phyloP scores from a whole-genome alignment of 257 asterid species.

The Avicennia marina region DNA sequence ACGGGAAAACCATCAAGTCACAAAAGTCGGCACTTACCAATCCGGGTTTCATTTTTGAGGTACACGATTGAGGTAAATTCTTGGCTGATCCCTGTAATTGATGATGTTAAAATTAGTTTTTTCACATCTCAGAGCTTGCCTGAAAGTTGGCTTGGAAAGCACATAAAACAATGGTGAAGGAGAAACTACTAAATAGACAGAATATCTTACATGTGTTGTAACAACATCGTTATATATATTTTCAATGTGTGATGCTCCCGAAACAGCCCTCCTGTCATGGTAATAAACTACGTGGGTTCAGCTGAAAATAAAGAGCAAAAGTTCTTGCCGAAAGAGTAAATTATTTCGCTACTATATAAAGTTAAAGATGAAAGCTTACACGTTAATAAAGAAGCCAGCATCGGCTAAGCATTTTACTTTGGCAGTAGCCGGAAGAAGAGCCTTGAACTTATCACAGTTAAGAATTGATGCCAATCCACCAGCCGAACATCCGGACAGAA shows the following conservation, averaged over 20 bases:
- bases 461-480: slow-evolving; percentile 86
- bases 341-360: not conserved
- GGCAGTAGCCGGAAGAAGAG: slow-evolving; percentile 51
- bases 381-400: slow-evolving; percentile 86
- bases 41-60: slow-evolving; percentile 61
- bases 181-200: not conserved
- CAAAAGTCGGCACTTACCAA: slow-evolving; percentile 43
- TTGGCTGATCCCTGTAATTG: slow-evolving; percentile 64
- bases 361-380: slow-evolving; percentile 37
- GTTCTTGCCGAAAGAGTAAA: not conserved
- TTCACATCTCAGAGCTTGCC: too few relatives aligned
- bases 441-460: slow-evolving; percentile 69
- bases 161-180: not conserved
- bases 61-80: slow-evolving; percentile 56
- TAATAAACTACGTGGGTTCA: not conserved
- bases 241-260: slow-evolving; percentile 64
- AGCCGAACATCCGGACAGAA: slow-evolving; percentile 94
- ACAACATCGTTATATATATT: slow-evolving; percentile 61
- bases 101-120: not conserved
- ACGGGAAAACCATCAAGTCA: not conserved
- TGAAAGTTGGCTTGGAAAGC: not conserved
- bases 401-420: slow-evolving; percentile 88
- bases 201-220: slow-evolving; percentile 58
- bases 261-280: slow-evolving; percentile 61
- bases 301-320: not conserved